Evolutionary conservation across 768 basidiomycete species (phyloP).

Genomic region (Dioszegia hungarica): DNA sequence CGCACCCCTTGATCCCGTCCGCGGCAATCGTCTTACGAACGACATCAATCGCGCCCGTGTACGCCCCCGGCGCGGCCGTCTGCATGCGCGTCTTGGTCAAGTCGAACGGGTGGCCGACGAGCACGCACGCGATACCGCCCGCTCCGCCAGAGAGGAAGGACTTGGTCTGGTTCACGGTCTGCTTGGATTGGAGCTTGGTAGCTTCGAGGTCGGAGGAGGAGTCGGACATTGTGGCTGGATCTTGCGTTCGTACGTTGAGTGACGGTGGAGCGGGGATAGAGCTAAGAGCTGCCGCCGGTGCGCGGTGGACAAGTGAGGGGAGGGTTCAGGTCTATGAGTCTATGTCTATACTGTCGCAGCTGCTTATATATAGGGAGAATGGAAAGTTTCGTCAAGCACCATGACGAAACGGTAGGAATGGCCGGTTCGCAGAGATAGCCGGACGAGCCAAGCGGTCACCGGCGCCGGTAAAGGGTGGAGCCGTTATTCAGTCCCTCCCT

Average conservation of each 20-base stretch:
- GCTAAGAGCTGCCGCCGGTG: not conserved
- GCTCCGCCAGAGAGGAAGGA: slow-evolving; percentile 91
- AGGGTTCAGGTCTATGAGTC: not conserved
- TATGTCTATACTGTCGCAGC: not conserved
- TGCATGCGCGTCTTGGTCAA: slow-evolving; percentile 73
- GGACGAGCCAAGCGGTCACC: too few species aligned
- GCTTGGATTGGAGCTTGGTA: slow-evolving; percentile 13
- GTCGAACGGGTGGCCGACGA: slow-evolving; percentile 91
- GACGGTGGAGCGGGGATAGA: not conserved
- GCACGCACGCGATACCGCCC: slow-evolving; percentile 58
- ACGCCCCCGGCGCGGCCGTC: slow-evolving; percentile 80
- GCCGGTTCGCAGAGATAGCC: too few species aligned
- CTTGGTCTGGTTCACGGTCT: slow-evolving; percentile 55
- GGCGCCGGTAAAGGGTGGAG: too few species aligned
- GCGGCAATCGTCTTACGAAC: slow-evolving; percentile 84
- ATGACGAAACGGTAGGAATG: too few species aligned
- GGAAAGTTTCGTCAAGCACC: not conserved
- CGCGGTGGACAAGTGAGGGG: too few species aligned
- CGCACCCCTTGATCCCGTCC: slow-evolving; percentile 83
- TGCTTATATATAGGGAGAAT: not conserved
- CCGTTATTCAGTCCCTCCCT: too few species aligned
- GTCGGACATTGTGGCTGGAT: slow-evolving; percentile 26
- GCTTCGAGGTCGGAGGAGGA: slow-evolving; percentile 27
- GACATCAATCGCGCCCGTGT: slow-evolving; percentile 88
- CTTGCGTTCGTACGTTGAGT: not conserved